Evolutionary conservation across 805 yeast species (phyloP).

Genomic region (Kurtzmaniella cleridarum): DNA sequence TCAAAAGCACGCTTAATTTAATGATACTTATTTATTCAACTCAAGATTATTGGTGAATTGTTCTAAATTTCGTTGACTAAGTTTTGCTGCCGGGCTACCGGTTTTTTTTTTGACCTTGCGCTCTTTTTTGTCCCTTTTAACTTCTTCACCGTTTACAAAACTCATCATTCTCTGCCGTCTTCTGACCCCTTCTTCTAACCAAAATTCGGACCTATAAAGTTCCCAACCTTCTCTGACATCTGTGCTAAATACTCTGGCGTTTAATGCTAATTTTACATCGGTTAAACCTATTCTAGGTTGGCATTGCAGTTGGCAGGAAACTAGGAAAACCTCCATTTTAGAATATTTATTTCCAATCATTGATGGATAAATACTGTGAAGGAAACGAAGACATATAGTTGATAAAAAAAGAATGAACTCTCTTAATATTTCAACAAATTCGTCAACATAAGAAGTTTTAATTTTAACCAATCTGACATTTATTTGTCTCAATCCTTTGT

Average conservation of each 20-base stretch:
- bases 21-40: too few relatives aligned
- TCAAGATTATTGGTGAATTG: conserved; percentile 5
- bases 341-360: conserved; percentile 25
- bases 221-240: conserved; percentile 94
- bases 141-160: conserved; percentile 10
- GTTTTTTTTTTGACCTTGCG: conserved; percentile 34
- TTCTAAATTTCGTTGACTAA: conserved; percentile 16
- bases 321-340: conserved; percentile 33
- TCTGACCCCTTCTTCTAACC: conserved; percentile 78
- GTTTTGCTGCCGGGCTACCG: conserved; percentile 7
- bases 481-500: conserved; percentile 81
- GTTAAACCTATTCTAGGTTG: conserved; percentile 64
- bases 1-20: too few relatives aligned
- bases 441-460: conserved; percentile 29
- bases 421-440: conserved; percentile 29
- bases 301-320: conserved; percentile 37
- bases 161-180: conserved; percentile 37
- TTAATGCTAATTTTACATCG: conserved; percentile 75
- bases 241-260: conserved; percentile 75
- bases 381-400: conserved; percentile 20
- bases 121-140: conserved; percentile 35
- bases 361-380: conserved; percentile 32
- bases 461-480: conserved; percentile 74
- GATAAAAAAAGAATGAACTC: conserved; percentile 29
- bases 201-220: conserved; percentile 83